Conservation (phyloP, 768 basidiomycete genomes). For the Rhodotorula diobovata region DNA sequence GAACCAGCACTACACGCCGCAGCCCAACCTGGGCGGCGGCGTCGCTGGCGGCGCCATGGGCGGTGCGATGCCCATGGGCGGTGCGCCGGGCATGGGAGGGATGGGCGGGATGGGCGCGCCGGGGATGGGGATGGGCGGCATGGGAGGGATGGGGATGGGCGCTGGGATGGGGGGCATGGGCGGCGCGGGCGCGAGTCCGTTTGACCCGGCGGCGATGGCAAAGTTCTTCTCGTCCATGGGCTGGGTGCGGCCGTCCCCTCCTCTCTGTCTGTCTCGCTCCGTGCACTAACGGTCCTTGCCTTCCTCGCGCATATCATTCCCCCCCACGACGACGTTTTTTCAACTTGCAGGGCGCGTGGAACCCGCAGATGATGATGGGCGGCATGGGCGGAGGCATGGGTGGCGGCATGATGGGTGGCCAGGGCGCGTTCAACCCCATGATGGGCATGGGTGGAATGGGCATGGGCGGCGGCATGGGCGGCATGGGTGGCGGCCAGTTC, state of each 20-base stretch:
- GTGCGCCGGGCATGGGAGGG: conserved; percentile 9
- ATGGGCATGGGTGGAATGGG: conserved; percentile 41
- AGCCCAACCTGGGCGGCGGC: conserved; percentile 44
- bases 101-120: conserved; percentile 44
- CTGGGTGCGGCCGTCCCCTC: conserved; percentile 43
- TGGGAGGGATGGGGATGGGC: conserved; percentile 11
- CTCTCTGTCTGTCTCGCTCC: too few species aligned
- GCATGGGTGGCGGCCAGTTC: conserved; percentile 40
- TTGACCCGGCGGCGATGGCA: conserved; percentile 88
- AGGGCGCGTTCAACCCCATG: not conserved
- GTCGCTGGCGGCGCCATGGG: conserved; percentile 19
- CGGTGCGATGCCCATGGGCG: conserved; percentile 25
- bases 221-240: conserved; percentile 88
- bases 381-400: conserved; percentile 31
- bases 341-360: conserved; percentile 43
- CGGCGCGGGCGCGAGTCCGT: conserved; percentile 52
- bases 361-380: conserved; percentile 46
- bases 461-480: conserved; percentile 45
- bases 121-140: not conserved
- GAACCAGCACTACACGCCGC: conserved; percentile 28
- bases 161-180: not conserved
- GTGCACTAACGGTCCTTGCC: not conserved
- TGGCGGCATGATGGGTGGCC: too few species aligned
- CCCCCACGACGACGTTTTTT: not conserved
- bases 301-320: too few species aligned